Conservation (phyloP, 129 eudicot species). For the Gnaphalium uliginosum region DNA sequence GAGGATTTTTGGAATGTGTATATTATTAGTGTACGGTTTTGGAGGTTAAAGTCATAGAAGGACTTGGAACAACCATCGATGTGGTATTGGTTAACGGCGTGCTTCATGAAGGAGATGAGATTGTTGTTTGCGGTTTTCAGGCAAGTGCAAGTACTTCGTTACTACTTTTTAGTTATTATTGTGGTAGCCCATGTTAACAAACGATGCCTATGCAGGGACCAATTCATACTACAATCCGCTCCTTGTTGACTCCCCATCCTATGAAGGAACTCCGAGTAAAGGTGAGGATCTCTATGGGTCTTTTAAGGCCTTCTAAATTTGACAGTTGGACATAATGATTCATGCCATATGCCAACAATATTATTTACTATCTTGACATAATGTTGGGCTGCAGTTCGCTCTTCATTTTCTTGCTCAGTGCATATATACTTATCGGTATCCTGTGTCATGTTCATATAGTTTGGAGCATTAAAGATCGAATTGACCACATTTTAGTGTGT, state of each 20-base stretch:
- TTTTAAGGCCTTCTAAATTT: background rate
- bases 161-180: slow-evolving; percentile 3
- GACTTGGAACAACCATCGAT: slow-evolving; percentile 95
- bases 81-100: slow-evolving; percentile 95
- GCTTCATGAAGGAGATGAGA: slow-evolving; percentile 97
- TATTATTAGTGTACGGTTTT: slow-evolving; percentile 83
- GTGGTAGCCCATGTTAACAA: slow-evolving; percentile 23
- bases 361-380: background rate
- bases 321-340: background rate
- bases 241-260: slow-evolving; percentile 92
- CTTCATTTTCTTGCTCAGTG: background rate
- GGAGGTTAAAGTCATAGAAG: slow-evolving; percentile 98
- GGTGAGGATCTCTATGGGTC: slow-evolving; percentile 39
- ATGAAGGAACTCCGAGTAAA: slow-evolving; percentile 97
- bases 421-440: slow-evolving; percentile 1
- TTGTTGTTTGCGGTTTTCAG: slow-evolving; percentile 97
- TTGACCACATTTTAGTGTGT: slow-evolving; percentile 4
- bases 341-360: background rate
- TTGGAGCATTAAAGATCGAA: background rate
- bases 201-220: slow-evolving; percentile 58
- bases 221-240: slow-evolving; percentile 75
- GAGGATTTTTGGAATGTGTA: slow-evolving; percentile 18
- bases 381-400: background rate
- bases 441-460: background rate
- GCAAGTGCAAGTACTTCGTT: slow-evolving; percentile 38